A percentile compares a stretch with the other conserved stretches of the same genome.
phyloP scores from a whole-genome alignment of 371 early-diverging fungal species.

The Rhizopus stolonifer region DNA sequence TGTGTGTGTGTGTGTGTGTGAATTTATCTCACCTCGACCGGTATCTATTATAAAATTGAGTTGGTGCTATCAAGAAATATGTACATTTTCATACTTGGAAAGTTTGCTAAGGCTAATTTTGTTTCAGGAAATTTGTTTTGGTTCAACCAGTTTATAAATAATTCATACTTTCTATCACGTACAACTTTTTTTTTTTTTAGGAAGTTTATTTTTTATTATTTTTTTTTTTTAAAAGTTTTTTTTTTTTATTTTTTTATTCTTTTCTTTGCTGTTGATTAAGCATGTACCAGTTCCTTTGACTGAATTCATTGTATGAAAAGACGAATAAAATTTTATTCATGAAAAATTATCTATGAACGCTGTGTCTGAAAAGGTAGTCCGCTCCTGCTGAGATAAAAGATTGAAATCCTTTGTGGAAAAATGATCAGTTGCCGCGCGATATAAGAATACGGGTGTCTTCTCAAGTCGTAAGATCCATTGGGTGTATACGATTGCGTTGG shows the following conservation, averaged over 20 bases:
- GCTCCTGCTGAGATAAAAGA: no score
- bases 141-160: constrained; percentile 53
- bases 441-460: no score
- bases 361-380: no score
- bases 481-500: no score
- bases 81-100: constrained; percentile 41
- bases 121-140: constrained; percentile 52
- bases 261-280: background rate
- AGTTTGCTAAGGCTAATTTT: constrained; percentile 57
- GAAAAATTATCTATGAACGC: no score
- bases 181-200: constrained; percentile 44
- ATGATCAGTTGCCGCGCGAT: no score
- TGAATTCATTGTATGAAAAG: constrained; percentile 1
- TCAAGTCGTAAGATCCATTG: no score
- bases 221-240: background rate
- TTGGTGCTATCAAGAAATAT: background rate
- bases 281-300: constrained; percentile 21
- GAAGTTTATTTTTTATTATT: background rate
- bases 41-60: constrained; percentile 37
- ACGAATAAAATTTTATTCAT: no score
- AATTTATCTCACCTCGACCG: constrained; percentile 44
- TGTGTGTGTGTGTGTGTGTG: no score
- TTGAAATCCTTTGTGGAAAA: no score
- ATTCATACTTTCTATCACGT: constrained; percentile 47
- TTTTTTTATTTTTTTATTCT: background rate